Evolutionary conservation across 169 alveolate species (phyloP), one percentile per base, ranked within the genome.

Genomic region (Hepatocystis sp.): DNA sequence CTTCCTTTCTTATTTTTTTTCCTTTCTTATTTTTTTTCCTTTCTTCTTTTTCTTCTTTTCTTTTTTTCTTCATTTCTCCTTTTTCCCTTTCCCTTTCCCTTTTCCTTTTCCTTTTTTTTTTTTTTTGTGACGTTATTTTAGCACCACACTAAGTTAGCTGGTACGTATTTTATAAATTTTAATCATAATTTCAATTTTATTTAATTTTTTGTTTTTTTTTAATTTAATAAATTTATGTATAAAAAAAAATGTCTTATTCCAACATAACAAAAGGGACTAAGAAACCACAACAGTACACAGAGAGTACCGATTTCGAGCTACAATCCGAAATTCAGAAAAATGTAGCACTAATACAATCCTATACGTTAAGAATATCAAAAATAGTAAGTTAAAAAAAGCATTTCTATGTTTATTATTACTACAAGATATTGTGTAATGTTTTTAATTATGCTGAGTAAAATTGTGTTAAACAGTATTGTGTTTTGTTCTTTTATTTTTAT

Each of bases 231-330:
- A n/a, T n/a, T n/a, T n/a, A n/a, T n/a, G n/a, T n/a, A n/a, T n/a
- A n/a, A n/a, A 8, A 40, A 58, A 71, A 71, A 53, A 71, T 71
- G 86, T 71, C 86, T 58, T 71, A 71, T 71, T 71, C 86, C 11
- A 67, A 28, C 10, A 71, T 42, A 46, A 56, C 44, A 63, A 71
- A 42, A 10, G 65, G 58, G 23, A 56, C 13, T 36, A 60, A 60
- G 44, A 71, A 40, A 23, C 19, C 36, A 34, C 21, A n/a, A 7
- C 47, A 60, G 34, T 58, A 60, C n/a, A 44, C 28, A 58, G 64
- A 19, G 28, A 21, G 25, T n/a, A n/a, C n/a, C 30, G 46, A 27
- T 51, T 58, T 13, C 58, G 78, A 71, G 58, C 58, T 71, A 58
- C 42, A 63, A 39, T 46, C 51, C 17, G 86, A 71, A 25, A 58